phyloP scores from a whole-genome alignment of 495 filamentous ascomycete species.

The Staphylotrichum longicolle region DNA sequence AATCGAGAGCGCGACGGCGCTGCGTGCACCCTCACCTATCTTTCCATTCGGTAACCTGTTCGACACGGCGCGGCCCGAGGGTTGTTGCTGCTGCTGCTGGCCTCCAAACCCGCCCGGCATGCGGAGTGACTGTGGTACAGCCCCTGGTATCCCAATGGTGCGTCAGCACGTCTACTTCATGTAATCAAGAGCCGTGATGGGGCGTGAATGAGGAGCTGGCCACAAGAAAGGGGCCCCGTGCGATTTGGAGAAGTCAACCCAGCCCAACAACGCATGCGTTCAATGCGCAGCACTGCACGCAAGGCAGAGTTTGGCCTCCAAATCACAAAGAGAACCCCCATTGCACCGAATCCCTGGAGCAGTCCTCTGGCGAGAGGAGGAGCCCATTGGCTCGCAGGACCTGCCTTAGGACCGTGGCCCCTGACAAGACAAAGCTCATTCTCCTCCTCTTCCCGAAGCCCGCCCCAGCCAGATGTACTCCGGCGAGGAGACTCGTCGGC shows the following conservation, averaged over 20 bases:
- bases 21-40: conserved; percentile 55
- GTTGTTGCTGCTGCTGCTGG: conserved; percentile 58
- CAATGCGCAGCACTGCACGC: too few relatives aligned
- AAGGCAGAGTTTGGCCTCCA: too few relatives aligned
- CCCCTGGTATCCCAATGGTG: conserved; percentile 44
- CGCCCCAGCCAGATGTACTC: too few relatives aligned
- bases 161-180: conserved; percentile 23
- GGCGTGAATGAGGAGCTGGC: conserved; percentile 9
- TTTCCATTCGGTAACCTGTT: conserved; percentile 72
- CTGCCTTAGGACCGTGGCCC: too few relatives aligned
- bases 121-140: conserved; percentile 66
- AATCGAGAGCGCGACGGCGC: neutral
- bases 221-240: neutral
- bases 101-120: conserved; percentile 65
- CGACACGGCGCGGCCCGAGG: conserved; percentile 62
- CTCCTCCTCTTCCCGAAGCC: too few relatives aligned
- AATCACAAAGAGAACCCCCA: too few relatives aligned
- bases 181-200: neutral
- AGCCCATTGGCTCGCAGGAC: too few relatives aligned
- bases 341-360: too few relatives aligned
- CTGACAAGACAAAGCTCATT: too few relatives aligned
- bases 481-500: too few relatives aligned
- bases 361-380: too few relatives aligned
- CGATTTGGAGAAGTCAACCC: neutral
- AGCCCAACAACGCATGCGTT: too few relatives aligned